Conservation (phyloP, 176 grass and related monocot species). For the Avena insularis region DNA sequence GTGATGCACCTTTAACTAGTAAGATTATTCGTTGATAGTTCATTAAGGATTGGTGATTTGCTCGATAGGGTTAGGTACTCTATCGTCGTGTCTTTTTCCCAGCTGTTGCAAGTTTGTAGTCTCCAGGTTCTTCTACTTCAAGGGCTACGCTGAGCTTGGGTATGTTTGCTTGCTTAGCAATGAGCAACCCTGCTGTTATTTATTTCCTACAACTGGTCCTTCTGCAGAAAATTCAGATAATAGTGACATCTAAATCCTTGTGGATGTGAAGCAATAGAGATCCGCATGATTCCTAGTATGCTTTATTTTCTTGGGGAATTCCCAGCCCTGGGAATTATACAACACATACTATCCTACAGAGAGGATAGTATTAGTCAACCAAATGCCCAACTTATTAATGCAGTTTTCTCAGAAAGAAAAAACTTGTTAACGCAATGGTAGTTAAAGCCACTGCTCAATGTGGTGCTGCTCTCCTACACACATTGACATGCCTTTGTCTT, state of each 20-base stretch:
- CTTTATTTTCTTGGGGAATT: not conserved
- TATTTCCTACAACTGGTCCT: not conserved
- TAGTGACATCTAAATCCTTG: not conserved
- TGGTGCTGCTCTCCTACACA: not conserved
- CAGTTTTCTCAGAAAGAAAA: no score
- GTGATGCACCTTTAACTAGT: slow-evolving; percentile 14
- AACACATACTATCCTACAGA: not conserved
- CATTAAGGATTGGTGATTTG: not conserved
- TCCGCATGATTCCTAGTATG: not conserved
- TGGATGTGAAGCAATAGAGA: not conserved
- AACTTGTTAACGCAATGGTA: not conserved
- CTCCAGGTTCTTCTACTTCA: slow-evolving; percentile 89
- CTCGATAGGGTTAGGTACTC: not conserved
- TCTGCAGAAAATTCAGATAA: not conserved
- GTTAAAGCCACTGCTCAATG: no score
- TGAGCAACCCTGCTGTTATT: not conserved
- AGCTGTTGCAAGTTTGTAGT: slow-evolving; percentile 15
- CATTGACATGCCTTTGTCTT: not conserved
- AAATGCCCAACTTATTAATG: not conserved
- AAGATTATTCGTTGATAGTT: not conserved
- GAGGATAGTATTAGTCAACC: not conserved
- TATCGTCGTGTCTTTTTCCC: not conserved
- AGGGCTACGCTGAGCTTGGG: slow-evolving; percentile 84
- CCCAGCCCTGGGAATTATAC: not conserved
- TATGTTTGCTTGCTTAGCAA: slow-evolving; percentile 38